Base-by-base conservation (phyloP, 148 eudicot species). In the Camellia japonica region DNA sequence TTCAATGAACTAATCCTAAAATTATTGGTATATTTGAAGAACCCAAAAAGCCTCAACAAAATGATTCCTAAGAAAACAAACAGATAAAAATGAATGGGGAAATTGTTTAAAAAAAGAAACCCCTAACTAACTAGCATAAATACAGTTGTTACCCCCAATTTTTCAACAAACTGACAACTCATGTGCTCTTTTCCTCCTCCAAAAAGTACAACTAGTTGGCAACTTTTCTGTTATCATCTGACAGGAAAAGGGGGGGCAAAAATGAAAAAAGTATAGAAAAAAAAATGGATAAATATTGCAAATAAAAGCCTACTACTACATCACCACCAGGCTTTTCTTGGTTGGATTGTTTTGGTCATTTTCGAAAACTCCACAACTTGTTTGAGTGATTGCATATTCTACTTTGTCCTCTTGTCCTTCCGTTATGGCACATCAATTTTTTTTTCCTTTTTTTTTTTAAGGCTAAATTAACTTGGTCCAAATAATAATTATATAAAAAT, bases 151-250 rank as follows among this genome's bases (percentile, higher is more conserved):
- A 67, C 79, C 62, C 62, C 79, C 79, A 30, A 30, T 10, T 41
- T 18, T 80, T 47, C 67, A 55, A 74, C 74, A 80, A 80, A 81
- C 47, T 81, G 83, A 75, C 74, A 75, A 81, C 68, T 3, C 9
- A 47, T 58, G 19, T 75, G 74, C 54, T 19, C 55, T 20, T 56
- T 16, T 23, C 4, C 66, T 69, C 68, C 73, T 68, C 79, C 68
- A 58, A 81, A 59, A 76, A 49, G 41, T 65, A 71, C 63, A 78
- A 65, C 73, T 73, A 66, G 63, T 54, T 54, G 63, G 73, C 81
- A 82, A 81, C 84, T 70, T 82, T 82, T 77, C 84, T 63, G 74
- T 82, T 78, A 78, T 56, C 59, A 30, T 23, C 84, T 82, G 81
- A 82, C 84, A 78, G 51, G 62, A 42, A 16, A 73, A 72, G 44